Base-by-base conservation (phyloP, 1,139 yeast genomes). In the Yamadazyma membranifaciens region DNA sequence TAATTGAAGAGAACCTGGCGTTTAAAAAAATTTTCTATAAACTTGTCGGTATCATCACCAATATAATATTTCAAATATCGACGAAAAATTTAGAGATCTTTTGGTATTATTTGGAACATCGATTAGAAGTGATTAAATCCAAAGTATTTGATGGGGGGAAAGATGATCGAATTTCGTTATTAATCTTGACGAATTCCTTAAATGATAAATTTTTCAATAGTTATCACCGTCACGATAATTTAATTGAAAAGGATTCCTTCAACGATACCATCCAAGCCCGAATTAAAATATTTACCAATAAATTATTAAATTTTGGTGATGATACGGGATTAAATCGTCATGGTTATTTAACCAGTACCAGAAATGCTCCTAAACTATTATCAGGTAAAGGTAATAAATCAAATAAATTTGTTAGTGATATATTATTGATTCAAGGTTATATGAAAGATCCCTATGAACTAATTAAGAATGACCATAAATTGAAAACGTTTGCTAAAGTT, bases 241-340 rank as follows among this genome's bases (percentile, higher is more conserved):
- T 72, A 1, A 60, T 60, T 40, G 50, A 55, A 33, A 69, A 69
- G 41, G 78, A 72, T 48, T 56, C 69, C 0, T 68, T 65, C 48
- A 69, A 67, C 43, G 77, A 71, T 44, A 36, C 35, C 9, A 54
- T 72, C 35, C 73, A 69, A 38, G 60, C 58, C 33, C 52, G 75
- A 31, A 69, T 71, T 3, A 55, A 74, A 27, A 43, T 52, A 2
- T 68, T 70, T 43, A 52, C 69, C 29, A 56, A 72, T 11, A 59
- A 56, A 31, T 44, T 69, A 11, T 57, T 72, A 38, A 56, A 60
- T 10, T 57, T 70, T 42, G 76, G 70, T 39, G 78, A 72, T 45
- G 70, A 69, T 45, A 72, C 78, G 1, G 78, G 78, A 2, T 57
- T 71, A 42, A 72, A 72, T 49, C 69, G 69, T 49, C 67, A 67